A percentile compares a stretch with the other conserved stretches of the same genome.
Evolutionary conservation across 2,329 filamentous ascomycete species (phyloP).

Genomic region (Metarhizium robertsii): DNA sequence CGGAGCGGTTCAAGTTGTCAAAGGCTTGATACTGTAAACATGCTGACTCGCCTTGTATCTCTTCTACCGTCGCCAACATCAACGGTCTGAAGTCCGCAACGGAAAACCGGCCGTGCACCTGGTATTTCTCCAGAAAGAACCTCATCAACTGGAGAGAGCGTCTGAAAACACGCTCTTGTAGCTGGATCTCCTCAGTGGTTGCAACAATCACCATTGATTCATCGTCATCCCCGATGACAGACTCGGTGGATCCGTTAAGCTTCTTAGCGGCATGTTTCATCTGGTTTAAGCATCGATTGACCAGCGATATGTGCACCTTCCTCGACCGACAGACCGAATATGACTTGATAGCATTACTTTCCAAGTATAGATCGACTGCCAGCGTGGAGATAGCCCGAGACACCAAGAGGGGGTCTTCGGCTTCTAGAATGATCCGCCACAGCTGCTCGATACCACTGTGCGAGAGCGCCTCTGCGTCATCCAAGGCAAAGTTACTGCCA

Average conservation of each 20-base stretch:
- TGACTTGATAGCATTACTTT: conserved; percentile 39
- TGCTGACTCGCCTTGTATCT: conserved; percentile 53
- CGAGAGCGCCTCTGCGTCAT: conserved; percentile 41
- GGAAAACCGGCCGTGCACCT: conserved; percentile 49
- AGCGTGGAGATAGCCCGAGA: conserved; percentile 59
- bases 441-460: conserved; percentile 57
- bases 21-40: conserved; percentile 68
- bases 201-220: conserved; percentile 43
- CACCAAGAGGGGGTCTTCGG: conserved; percentile 56
- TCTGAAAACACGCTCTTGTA: conserved; percentile 51
- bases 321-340: conserved; percentile 42
- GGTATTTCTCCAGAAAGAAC: conserved; percentile 57
- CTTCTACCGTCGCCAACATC: conserved; percentile 40
- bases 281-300: conserved; percentile 64
- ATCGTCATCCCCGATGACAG: conserved; percentile 33
- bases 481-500: conserved; percentile 33
- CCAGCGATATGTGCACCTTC: conserved; percentile 58
- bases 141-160: conserved; percentile 60
- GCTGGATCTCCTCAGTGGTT: conserved; percentile 36
- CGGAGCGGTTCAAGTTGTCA: conserved; percentile 48
- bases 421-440: conserved; percentile 73
- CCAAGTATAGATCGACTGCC: conserved; percentile 61
- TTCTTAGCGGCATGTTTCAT: conserved; percentile 50
- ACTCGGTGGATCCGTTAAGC: conserved; percentile 40
- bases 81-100: conserved; percentile 46